Percentiles rank a stretch among this genome's conserved stretches.
Evolutionary conservation across 2,329 filamentous ascomycete genomes (phyloP).

Genomic region (Pseudogymnoascus sp.): DNA sequence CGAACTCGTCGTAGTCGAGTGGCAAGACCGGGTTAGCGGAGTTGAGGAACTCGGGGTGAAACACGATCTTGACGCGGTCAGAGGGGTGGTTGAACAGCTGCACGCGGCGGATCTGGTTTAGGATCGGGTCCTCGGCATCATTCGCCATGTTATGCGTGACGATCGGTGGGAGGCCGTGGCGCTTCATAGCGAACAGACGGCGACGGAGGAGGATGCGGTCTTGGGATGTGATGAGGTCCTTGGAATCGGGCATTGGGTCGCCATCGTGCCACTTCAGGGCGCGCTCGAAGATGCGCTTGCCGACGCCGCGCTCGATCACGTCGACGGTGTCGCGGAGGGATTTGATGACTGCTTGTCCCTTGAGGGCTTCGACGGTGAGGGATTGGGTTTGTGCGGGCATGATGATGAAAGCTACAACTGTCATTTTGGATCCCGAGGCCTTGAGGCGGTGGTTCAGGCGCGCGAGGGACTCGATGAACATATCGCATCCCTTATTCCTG

Average conservation of each 20-base stretch:
- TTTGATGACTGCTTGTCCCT: conserved; percentile 96
- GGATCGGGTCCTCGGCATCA: conserved; percentile 82
- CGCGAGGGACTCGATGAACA: conserved; percentile 97
- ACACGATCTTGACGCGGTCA: conserved; percentile 94
- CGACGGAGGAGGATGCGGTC: conserved; percentile 89
- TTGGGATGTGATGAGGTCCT: conserved; percentile 85
- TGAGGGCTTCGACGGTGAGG: conserved; percentile 87
- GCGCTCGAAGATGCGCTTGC: conserved; percentile 88
- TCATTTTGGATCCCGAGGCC: conserved; percentile 74
- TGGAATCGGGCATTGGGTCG: conserved; percentile 87
- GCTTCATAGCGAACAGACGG: conserved; percentile 93
- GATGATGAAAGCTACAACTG: conserved; percentile 95
- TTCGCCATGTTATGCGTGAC: conserved; percentile 99
- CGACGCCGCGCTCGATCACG: conserved; percentile 86
- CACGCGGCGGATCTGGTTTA: conserved; percentile 92
- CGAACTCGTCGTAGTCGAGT: conserved; percentile 97
- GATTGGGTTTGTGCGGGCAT: conserved; percentile 97
- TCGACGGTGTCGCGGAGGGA: conserved; percentile 88
- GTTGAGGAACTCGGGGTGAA: conserved; percentile 97
- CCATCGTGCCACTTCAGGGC: conserved; percentile 95
- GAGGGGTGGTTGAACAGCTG: conserved; percentile 94
- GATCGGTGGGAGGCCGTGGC: conserved; percentile 80
- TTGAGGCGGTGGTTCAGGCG: conserved; percentile 93
- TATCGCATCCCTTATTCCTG: conserved; percentile 96
- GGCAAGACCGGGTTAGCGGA: conserved; percentile 91